Evolutionary conservation across 495 filamentous ascomycete genomes (phyloP).

Genomic region (Penicillium cataractarum): DNA sequence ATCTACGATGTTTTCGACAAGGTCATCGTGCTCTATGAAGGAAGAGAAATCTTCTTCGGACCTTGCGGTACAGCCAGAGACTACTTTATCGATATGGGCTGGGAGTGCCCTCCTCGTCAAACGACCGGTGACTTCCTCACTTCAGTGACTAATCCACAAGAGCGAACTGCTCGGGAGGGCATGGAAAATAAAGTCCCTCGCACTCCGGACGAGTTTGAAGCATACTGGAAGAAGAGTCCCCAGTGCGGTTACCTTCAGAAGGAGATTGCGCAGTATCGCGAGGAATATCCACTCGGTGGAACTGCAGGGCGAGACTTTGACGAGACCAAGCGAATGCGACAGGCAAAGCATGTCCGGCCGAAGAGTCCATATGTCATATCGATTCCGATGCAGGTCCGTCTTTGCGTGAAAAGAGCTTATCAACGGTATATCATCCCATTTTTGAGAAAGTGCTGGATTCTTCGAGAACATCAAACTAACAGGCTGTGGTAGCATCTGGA

Average conservation of each 20-base stretch:
- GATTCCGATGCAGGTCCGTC: constrained; percentile 50
- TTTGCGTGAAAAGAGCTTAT: constrained; percentile 56
- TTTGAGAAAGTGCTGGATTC: neutral
- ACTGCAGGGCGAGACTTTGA: constrained; percentile 36
- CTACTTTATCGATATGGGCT: constrained; percentile 67
- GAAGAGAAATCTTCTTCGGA: constrained; percentile 70
- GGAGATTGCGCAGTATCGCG: constrained; percentile 54
- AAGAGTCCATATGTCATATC: constrained; percentile 52
- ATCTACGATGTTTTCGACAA: constrained; percentile 75
- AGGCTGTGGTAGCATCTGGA: constrained; percentile 54
- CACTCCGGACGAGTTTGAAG: constrained; percentile 70
- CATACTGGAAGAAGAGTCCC: constrained; percentile 59
- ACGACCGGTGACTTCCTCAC: constrained; percentile 75
- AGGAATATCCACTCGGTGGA: constrained; percentile 40
- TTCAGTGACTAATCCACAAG: constrained; percentile 67
- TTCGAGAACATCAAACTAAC: neutral
- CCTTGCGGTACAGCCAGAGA: constrained; percentile 57
- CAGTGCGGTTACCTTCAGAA: constrained; percentile 51
- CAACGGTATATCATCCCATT: constrained; percentile 37
- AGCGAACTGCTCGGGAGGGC: constrained; percentile 62
- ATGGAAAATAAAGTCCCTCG: constrained; percentile 68
- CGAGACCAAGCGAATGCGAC: constrained; percentile 37
- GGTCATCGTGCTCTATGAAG: constrained; percentile 64
- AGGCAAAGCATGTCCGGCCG: constrained; percentile 47
- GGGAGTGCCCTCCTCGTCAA: constrained; percentile 59